A percentile compares a stretch with the other conserved stretches of the same genome.
Evolutionary conservation across 169 alveolate genomes (phyloP).

Genomic region (Blepharisma undulans): DNA sequence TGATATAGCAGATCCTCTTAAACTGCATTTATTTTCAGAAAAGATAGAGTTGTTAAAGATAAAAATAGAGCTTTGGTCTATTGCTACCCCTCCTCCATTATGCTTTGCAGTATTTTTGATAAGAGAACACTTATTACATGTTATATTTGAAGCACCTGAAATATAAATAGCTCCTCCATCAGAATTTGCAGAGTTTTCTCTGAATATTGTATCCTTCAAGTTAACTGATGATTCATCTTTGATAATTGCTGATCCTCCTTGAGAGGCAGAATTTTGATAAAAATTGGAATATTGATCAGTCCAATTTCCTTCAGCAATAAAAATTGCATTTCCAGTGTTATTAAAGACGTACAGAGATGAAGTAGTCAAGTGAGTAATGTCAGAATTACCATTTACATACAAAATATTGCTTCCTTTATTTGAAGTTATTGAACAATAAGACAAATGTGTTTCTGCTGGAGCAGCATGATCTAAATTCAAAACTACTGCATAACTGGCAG

Average conservation of each 20-base stretch:
- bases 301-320: neutral
- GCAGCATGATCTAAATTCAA: neutral
- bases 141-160: neutral
- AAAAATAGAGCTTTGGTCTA: slow-evolving; percentile 7
- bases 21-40: neutral
- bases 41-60: neutral
- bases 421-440: neutral
- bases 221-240: neutral
- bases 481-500: neutral
- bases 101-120: neutral
- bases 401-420: neutral
- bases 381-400: neutral
- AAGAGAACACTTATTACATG: neutral
- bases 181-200: neutral
- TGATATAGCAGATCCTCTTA: neutral
- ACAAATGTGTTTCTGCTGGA: neutral
- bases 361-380: neutral
- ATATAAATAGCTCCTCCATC: slow-evolving; percentile 27
- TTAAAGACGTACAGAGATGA: neutral
- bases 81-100: neutral
- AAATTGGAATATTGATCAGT: neutral
- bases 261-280: neutral
- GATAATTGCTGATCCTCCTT: neutral
- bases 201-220: neutral
- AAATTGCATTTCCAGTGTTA: neutral